Evolutionary conservation across 495 filamentous ascomycete species (phyloP).

Genomic region (Penicillium tannophilum): DNA sequence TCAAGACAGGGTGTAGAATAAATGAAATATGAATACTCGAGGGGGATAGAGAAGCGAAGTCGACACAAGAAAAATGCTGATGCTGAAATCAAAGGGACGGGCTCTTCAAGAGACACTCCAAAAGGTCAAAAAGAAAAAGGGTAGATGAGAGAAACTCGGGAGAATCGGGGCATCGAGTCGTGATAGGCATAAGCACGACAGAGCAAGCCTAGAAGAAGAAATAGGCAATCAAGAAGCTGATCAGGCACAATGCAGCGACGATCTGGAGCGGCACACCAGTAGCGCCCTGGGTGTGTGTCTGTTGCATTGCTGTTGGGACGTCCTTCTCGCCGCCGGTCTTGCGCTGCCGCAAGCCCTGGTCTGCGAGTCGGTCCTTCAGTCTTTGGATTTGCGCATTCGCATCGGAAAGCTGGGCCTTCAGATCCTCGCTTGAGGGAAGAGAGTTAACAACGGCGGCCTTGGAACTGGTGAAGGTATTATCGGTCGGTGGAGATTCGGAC

Average conservation of each 20-base stretch:
- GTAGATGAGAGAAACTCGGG: slow-evolving; percentile 10
- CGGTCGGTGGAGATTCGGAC: slow-evolving; percentile 38
- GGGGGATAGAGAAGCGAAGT: slow-evolving; percentile 18
- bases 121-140: slow-evolving; percentile 12
- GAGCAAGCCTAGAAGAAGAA: slow-evolving; percentile 75
- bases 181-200: slow-evolving; percentile 26
- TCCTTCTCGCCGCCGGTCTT: slow-evolving; percentile 51
- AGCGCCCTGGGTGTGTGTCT: slow-evolving; percentile 50
- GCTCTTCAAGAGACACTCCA: slow-evolving; percentile 28
- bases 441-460: slow-evolving; percentile 48
- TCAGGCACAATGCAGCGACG: slow-evolving; percentile 78
- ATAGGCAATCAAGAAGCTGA: slow-evolving; percentile 91
- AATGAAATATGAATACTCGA: slow-evolving; percentile 26
- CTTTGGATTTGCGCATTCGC: slow-evolving; percentile 73
- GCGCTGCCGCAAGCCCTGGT: slow-evolving; percentile 71
- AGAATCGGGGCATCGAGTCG: slow-evolving; percentile 26
- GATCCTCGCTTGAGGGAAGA: slow-evolving; percentile 59
- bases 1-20: slow-evolving; percentile 8
- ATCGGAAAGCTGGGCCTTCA: slow-evolving; percentile 71
- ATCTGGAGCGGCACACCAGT: slow-evolving; percentile 86
- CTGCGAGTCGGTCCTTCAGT: slow-evolving; percentile 68
- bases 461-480: slow-evolving; percentile 22
- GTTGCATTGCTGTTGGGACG: slow-evolving; percentile 45
- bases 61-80: slow-evolving; percentile 32
- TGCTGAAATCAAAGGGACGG: slow-evolving; percentile 27